These are phyloP conservation scores for Biscogniauxia marginata DNA, from an alignment of 2,329 filamentous ascomycete genomes.

Conservation along the genomic window DNA sequence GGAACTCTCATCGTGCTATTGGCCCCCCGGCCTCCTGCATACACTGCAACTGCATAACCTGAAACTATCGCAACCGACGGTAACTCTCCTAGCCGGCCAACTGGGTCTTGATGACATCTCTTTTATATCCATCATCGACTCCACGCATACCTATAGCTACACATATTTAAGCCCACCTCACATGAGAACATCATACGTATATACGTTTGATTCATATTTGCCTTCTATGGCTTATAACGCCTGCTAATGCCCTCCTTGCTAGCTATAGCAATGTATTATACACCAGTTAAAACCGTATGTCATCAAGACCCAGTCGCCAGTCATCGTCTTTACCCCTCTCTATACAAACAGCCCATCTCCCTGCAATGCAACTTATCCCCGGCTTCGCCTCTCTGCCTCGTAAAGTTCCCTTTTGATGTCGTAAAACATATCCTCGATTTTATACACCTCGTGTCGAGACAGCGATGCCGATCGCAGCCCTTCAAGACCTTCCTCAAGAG, in stretches of 20 bases:
- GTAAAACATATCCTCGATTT: constrained; percentile 76
- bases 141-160: background rate
- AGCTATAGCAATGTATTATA: background rate
- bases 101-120: background rate
- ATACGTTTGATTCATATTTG: background rate
- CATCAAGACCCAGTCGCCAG: background rate
- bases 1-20: background rate
- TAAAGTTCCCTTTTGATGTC: constrained; percentile 74
- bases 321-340: background rate
- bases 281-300: background rate
- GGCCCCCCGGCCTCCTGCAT: background rate
- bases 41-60: background rate
- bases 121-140: background rate
- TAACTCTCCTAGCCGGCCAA: background rate
- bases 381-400: constrained; percentile 62
- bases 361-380: constrained; percentile 6
- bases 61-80: background rate
- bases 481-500: constrained; percentile 55
- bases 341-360: background rate
- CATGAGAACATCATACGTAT: background rate
- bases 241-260: background rate
- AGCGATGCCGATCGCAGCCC: constrained; percentile 60
- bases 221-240: background rate
- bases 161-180: background rate
- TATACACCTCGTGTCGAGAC: constrained; percentile 62